Evolutionary conservation across 1,139 yeast species (phyloP).

Genomic region (Hansenula lynferdii): DNA sequence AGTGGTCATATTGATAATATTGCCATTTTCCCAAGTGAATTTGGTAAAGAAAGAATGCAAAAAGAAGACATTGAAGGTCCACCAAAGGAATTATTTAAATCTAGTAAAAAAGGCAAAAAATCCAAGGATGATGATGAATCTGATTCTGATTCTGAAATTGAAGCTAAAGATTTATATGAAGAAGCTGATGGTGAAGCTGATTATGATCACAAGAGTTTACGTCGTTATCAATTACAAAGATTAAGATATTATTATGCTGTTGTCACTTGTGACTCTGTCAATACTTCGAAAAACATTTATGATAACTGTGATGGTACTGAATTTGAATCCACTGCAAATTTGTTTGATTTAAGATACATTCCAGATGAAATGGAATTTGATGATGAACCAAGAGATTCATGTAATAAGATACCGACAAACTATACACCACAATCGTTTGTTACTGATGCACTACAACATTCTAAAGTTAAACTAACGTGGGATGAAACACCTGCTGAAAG

Average conservation of each 20-base stretch:
- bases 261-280: slow-evolving; percentile 73
- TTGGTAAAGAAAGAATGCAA: slow-evolving; percentile 89
- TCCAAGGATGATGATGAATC: slow-evolving; percentile 31
- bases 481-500: slow-evolving; percentile 97
- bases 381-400: slow-evolving; percentile 66
- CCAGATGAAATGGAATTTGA: slow-evolving; percentile 91
- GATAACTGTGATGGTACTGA: slow-evolving; percentile 92
- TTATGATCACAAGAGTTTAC: slow-evolving; percentile 59
- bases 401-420: slow-evolving; percentile 66
- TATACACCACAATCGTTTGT: slow-evolving; percentile 84
- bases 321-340: slow-evolving; percentile 92
- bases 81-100: slow-evolving; percentile 67
- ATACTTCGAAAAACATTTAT: slow-evolving; percentile 73
- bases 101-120: slow-evolving; percentile 32
- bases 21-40: slow-evolving; percentile 84
- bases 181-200: slow-evolving; percentile 71
- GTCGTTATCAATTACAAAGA: slow-evolving; percentile 84
- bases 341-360: slow-evolving; percentile 86
- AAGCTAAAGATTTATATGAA: slow-evolving; percentile 64
- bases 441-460: slow-evolving; percentile 91
- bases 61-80: slow-evolving; percentile 93
- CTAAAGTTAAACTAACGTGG: slow-evolving; percentile 93
- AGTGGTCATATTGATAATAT: slow-evolving; percentile 70
- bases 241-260: slow-evolving; percentile 89
- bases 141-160: slow-evolving; percentile 45